Evolutionary conservation across 495 filamentous ascomycete species (phyloP).

Genomic region (Penicillium bialowiezense): DNA sequence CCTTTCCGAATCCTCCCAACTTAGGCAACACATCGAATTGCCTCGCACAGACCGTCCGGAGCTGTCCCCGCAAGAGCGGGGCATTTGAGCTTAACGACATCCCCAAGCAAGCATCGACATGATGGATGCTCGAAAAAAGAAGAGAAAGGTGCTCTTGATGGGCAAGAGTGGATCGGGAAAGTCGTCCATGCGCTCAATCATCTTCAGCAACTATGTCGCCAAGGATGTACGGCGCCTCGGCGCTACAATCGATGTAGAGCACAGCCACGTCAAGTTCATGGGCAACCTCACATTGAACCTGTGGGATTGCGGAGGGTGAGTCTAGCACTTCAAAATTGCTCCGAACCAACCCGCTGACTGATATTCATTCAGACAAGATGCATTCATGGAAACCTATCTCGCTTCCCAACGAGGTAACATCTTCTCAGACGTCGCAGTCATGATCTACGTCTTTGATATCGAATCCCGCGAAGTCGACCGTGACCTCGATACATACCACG

Average conservation of each 20-base stretch:
- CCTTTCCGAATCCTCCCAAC: background rate
- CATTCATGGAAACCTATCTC: constrained; percentile 97
- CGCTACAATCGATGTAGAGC: constrained; percentile 98
- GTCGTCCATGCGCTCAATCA: constrained; percentile 96
- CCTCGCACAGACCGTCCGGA: constrained; percentile 11
- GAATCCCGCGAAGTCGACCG: constrained; percentile 90
- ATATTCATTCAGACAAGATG: constrained; percentile 74
- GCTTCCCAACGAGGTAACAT: constrained; percentile 90
- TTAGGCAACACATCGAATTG: constrained; percentile 1
- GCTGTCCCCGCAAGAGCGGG: constrained; percentile 29
- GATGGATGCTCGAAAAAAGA: constrained; percentile 52
- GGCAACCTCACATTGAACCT: constrained; percentile 95
- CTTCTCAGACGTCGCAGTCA: constrained; percentile 91
- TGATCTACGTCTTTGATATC: constrained; percentile 99
- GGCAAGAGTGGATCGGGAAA: constrained; percentile 99
- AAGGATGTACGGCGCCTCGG: constrained; percentile 92
- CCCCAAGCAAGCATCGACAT: constrained; percentile 8
- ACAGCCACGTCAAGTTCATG: constrained; percentile 96
- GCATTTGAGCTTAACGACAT: constrained; percentile 21
- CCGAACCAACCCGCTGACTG: background rate
- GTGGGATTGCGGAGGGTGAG: constrained; percentile 94
- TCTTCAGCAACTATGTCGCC: constrained; percentile 97
- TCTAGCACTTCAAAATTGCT: background rate
- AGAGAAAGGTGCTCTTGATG: constrained; percentile 62
- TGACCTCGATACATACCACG: constrained; percentile 83